Base-by-base conservation (phyloP, 306 rosid genomes). In the Gillenia trifoliata region DNA sequence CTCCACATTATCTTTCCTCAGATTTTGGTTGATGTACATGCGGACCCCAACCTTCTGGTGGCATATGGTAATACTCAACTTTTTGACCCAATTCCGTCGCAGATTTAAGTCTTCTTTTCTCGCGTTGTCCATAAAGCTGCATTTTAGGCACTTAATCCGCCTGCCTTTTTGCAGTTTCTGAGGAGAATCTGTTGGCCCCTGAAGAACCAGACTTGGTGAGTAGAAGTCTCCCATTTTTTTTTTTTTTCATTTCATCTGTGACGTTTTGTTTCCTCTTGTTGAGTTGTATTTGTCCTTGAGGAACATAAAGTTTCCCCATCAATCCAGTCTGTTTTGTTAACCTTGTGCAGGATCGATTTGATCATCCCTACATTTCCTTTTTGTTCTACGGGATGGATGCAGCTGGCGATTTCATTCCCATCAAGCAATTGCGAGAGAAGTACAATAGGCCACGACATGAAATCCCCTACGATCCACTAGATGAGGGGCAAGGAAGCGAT, bases 361-460 rank as follows among this genome's bases (percentile, higher is more conserved):
- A 93, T 82, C 98, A 91, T 75, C 98, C 98, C 7, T 91, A 89
- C 74, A 23, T 82, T 77, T 91, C 97, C 60, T 91, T 93, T 85
- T 80, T 93, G 64, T 93, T 91, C 87, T 87, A 91, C 23, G 98
- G 98, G 82, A 80, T 84, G 96, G 97, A 93, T 74, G 71, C 92
- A 23, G 96, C 94, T 30, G 98, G 98, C 28, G 96, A 93, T 80
- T 91, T 85, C 88, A 93, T 93, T 82, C 97, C 97, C 30, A 83
- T 93, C 75, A 93, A 82, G 85, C 96, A 93, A 85, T 85, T 93
- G 56, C 87, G 97, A 1, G 98, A 93, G 83, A 93, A 91, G 83
- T 91, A 87, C 83, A 89, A 86, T 36, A 72, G 78, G 75, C 91
- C 97, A 1, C 92, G 92, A 22, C 88, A 93, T 36, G 98, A 93